Conservation (phyloP, 2,329 filamentous ascomycete genomes). For the Berkeleyomyces rouxiae region DNA sequence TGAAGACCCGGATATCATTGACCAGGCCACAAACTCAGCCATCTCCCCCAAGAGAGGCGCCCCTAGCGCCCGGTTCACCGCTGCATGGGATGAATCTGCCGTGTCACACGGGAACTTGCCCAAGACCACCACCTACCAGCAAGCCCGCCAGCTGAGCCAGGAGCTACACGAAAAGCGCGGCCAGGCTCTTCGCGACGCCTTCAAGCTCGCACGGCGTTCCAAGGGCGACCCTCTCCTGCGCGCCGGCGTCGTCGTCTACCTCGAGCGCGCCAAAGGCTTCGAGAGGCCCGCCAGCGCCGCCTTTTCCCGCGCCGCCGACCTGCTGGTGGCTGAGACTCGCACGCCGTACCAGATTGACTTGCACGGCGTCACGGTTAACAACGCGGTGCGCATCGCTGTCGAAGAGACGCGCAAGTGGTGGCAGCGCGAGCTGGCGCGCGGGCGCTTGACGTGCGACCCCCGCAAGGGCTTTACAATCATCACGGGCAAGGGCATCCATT, state of each 20-base stretch:
- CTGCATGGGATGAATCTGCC: background rate
- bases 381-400: constrained; percentile 63
- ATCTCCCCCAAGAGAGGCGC: background rate
- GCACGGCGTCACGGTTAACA: constrained; percentile 66
- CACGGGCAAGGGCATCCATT: constrained; percentile 68
- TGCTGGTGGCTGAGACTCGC: constrained; percentile 52
- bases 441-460: constrained; percentile 18
- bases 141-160: background rate
- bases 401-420: constrained; percentile 59
- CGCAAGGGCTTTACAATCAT: constrained; percentile 58
- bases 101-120: background rate
- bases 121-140: background rate
- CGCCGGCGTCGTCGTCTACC: constrained; percentile 61
- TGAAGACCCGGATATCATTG: constrained; percentile 15
- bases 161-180: constrained; percentile 3
- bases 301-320: constrained; percentile 39
- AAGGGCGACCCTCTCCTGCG: constrained; percentile 59
- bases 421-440: constrained; percentile 20
- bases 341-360: constrained; percentile 48
- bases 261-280: constrained; percentile 48
- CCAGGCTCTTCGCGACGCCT: constrained; percentile 21
- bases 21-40: background rate
- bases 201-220: constrained; percentile 28
- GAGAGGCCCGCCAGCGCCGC: constrained; percentile 24
- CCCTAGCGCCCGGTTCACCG: background rate